These are phyloP conservation scores for Zygnema cylindricum DNA, from an alignment of 139 green algal genomes.

Conservation along the genomic window DNA sequence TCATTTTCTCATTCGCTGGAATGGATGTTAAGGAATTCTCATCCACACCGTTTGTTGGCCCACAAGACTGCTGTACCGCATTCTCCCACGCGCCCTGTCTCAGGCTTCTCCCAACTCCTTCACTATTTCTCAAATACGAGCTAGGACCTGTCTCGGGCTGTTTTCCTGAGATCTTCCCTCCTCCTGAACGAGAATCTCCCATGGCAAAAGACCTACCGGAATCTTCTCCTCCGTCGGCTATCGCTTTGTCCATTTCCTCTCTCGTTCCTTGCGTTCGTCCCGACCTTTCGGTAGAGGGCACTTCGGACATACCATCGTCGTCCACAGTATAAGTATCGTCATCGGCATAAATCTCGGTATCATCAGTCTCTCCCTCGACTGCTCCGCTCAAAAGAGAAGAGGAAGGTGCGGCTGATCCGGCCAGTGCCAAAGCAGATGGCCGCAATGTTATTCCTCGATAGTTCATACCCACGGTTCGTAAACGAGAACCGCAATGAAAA, in stretches of 20 bases:
- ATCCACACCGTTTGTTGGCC: too few species aligned
- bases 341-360: not conserved
- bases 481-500: constrained; percentile 30
- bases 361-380: not conserved
- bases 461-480: constrained; percentile 40
- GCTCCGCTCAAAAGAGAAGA: constrained; percentile 2
- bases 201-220: not conserved
- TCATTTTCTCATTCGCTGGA: not conserved
- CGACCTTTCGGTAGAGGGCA: not conserved
- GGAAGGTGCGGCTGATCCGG: not conserved
- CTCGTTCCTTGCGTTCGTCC: not conserved
- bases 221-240: not conserved
- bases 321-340: not conserved
- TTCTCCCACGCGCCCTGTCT: too few species aligned
- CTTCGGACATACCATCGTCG: not conserved
- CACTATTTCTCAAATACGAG: too few species aligned
- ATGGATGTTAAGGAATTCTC: too few species aligned
- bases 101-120: too few species aligned
- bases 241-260: not conserved
- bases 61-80: too few species aligned
- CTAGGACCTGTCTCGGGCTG: too few species aligned
- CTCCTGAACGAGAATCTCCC: not conserved
- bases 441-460: constrained; percentile 24
- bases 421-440: not conserved
- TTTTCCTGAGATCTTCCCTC: too few species aligned